Percentiles rank a stretch among this genome's conserved stretches.
Conservation (phyloP, 331 rosid genomes). For the Dryas integrifolia region DNA sequence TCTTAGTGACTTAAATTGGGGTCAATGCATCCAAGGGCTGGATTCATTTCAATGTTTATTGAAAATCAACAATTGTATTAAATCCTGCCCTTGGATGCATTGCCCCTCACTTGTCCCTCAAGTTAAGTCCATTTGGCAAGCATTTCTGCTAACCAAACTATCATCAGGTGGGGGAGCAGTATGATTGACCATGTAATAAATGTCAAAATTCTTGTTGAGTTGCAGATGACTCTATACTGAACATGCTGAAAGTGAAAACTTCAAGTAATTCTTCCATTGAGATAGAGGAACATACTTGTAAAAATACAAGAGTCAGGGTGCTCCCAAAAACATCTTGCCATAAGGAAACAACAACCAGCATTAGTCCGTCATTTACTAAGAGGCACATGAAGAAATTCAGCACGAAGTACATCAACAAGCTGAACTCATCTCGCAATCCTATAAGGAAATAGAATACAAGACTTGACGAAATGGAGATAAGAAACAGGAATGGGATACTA, state of each 20-base stretch:
- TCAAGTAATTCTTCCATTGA: neutral
- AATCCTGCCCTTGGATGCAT: too few relatives aligned
- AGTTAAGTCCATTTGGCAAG: too few relatives aligned
- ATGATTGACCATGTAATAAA: neutral
- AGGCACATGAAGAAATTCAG: slow-evolving; percentile 87
- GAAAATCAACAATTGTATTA: too few relatives aligned
- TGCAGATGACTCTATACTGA: neutral
- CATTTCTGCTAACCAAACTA: too few relatives aligned
- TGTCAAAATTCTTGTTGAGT: neutral
- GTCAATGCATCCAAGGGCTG: too few relatives aligned
- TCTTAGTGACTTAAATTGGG: too few relatives aligned
- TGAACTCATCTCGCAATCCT: slow-evolving; percentile 79
- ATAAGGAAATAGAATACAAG: slow-evolving; percentile 88
- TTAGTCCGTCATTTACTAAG: slow-evolving; percentile 81
- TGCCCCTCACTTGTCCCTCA: too few relatives aligned
- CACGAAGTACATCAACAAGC: slow-evolving; percentile 98
- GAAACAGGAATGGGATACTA: slow-evolving; percentile 95
- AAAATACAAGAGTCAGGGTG: slow-evolving; percentile 67
- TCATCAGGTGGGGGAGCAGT: neutral
- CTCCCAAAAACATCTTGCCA: slow-evolving; percentile 86
- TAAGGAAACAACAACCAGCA: slow-evolving; percentile 65
- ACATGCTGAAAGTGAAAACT: neutral
- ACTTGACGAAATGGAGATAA: slow-evolving; percentile 86
- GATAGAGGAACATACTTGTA: slow-evolving; percentile 58
- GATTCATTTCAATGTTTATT: too few relatives aligned